These are phyloP conservation scores for Diaporthe australafricana DNA, from an alignment of 2,329 filamentous ascomycete species.

Conservation along the genomic window DNA sequence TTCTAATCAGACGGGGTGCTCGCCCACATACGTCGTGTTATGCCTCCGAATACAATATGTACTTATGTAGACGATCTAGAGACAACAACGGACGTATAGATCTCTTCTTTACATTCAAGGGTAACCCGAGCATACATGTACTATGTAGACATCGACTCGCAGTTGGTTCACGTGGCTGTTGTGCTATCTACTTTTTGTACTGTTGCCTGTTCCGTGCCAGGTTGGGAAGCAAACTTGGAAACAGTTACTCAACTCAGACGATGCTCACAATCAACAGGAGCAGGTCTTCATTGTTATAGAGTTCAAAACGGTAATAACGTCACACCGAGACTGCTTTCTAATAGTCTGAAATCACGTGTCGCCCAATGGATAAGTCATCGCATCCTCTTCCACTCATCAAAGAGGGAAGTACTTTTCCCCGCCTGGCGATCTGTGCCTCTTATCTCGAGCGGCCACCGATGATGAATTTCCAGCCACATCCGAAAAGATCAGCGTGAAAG, in stretches of 20 bases:
- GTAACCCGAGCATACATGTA: too few relatives aligned
- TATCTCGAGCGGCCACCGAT: not conserved
- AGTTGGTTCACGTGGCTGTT: too few relatives aligned
- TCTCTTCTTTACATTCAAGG: too few relatives aligned
- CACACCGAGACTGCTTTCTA: not conserved
- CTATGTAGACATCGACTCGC: too few relatives aligned
- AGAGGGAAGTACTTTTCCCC: not conserved
- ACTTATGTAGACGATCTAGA: too few relatives aligned
- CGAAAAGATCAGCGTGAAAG: slow-evolving; percentile 15
- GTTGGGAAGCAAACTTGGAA: too few relatives aligned
- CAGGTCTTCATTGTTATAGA: not conserved
- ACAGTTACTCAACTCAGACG: not conserved
- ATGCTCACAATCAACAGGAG: not conserved
- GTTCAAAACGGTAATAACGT: not conserved
- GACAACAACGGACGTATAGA: too few relatives aligned
- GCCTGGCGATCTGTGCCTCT: not conserved
- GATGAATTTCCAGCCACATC: not conserved
- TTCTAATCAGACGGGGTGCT: too few relatives aligned
- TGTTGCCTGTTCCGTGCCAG: too few relatives aligned
- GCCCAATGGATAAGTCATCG: not conserved
- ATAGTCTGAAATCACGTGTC: not conserved
- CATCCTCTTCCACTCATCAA: not conserved
- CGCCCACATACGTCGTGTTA: too few relatives aligned
- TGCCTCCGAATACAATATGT: too few relatives aligned
- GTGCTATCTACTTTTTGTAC: too few relatives aligned